Base-by-base conservation (phyloP, 345 rosid species). In the Euphorbia lathyris region DNA sequence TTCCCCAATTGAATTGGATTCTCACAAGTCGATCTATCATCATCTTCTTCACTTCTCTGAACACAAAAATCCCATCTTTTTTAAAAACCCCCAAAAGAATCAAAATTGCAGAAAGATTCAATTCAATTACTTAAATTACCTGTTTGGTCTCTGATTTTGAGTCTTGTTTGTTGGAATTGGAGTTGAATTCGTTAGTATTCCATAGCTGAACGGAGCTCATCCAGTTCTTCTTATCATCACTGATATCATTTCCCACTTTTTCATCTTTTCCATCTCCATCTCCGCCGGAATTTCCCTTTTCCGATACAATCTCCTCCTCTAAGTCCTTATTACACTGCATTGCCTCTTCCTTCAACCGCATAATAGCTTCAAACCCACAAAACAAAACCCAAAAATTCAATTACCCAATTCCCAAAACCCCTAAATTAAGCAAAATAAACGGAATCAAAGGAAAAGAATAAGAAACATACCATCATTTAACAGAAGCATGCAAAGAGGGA, bases 401-500 rank as follows among this genome's bases (percentile, higher is more conserved):
- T 56, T 27, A 55, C 65, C 68, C 17, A 57, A 45, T 16, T n/a
- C 56, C 29, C 8, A 50, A 36, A 61, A 63, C 32, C 73, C 42
- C 57, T 64, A 50, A 61, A 58, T 38, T 22, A 22, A 7, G 17
- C 7, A 20, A 19, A 19, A 23, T 27, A 69, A 14, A 4, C 38
- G 7, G 7, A 34, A 34, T 34, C 38, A 34, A 3, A 25, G 8
- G 22, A 9, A 7, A 36, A 23, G 12, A 10, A 69, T 19, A 34
- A 32, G 17, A 48, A 9, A 56, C 69, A 23, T 47, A 90, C 98
- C 94, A 77, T 88, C 87, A 61, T 71, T 85, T 32, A 88, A 67
- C 32, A 92, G 85, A 68, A 88, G 83, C 92, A 87, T 84, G 85
- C 91, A 83, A 3, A 87, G 76, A 77, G 98, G 96, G 8, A 90